Evolutionary conservation across 2,329 filamentous ascomycete genomes (phyloP), one percentile per base, ranked within the genome.

Genomic region (Verticillium nonalfalfae): DNA sequence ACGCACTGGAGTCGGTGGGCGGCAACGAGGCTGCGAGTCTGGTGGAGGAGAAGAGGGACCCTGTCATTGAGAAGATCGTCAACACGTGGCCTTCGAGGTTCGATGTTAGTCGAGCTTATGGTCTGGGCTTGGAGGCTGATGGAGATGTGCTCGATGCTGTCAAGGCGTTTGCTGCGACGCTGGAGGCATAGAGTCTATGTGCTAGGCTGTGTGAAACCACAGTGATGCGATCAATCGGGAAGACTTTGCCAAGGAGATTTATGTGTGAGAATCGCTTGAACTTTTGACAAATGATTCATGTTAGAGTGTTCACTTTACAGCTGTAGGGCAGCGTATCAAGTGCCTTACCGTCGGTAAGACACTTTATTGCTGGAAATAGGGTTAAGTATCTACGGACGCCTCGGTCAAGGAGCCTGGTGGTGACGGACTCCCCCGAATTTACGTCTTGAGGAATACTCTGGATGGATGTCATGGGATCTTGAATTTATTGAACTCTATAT

Each of bases 71-170:
- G 67, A 74, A 73, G 58, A 82, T 85, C 62, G 79, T 85, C 14
- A 76, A 78, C 62, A 79, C 76, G 15, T 85, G 83, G 83, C 81
- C 83, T n/a, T 74, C 79, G 7, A 72, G 74, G 56, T 81, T 84
- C 63, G 77, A 84, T 63, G 78, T 74, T 7, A 70, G 73, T 1
- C 79, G 81, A 63, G 87, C 86, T 4, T 75, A 78, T 62, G 71
- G 74, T 9, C 69, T 90, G 59, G 84, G 84, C 0, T 78, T 85
- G 63, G 68, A 73, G 58, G 72, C 73, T 1, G 84, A 86, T 70
- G 75, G 76, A 5, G 58, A 66, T 7, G 62, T 76, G 35, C 63
- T 68, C n/a, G 71, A 74, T 59, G 73, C 73, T 3, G 68, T 75
- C 3, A 66, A 64, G 52, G 71, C 57, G 3, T 58, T 58, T 33